Base-by-base conservation (phyloP, 1,139 yeast species). In the Lodderomyces oxycetoniae region DNA sequence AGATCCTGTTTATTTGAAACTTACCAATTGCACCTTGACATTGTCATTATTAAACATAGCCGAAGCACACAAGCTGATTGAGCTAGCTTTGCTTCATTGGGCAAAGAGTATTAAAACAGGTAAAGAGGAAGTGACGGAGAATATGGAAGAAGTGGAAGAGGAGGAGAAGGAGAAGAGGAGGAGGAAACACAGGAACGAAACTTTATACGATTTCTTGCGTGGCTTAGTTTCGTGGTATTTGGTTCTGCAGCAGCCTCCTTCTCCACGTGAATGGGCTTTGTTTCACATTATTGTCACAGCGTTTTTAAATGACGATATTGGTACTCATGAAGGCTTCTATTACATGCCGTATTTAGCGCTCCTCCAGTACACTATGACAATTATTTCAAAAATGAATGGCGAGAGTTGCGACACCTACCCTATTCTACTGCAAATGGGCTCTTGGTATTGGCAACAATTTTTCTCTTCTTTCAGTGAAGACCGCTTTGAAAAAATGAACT, bases 211-310 rank as follows among this genome's bases (percentile, higher is more conserved):
- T 0, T 47, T 59, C 3, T 27, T 63, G 2, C 46, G 49, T 21
- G 50, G 49, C 0, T 31, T 66, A 5, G 44, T 61, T 4, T 48
- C 51, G 31, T 67, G 73, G 73, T 38, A 44, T 20, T 45, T 67
- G 21, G 54, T 59, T 8, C 17, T 53, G 3, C 71, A 66, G 37
- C 57, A 55, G 26, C 37, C 44, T 3, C 56, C 66, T 10, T 30
- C 47, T 3, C 49, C 44, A 4, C 32, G 33, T 28, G 41, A 43
- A 26, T 52, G 51, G 52, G 45, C 36, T 15, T 36, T 39, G 22
- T 39, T 46, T 4, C 39, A 40, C 4, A n/a, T 26, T 10, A 13
- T 33, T 14, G 29, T 24, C 11, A 23, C 15, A 13, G 25, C n/a
- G 35, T 27, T 17, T 10, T 40, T 30, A 12, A 37, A 25, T 34